These are phyloP conservation scores for Mariannaea sp. DNA, from an alignment of 2,329 filamentous ascomycete genomes.

Conservation along the genomic window DNA sequence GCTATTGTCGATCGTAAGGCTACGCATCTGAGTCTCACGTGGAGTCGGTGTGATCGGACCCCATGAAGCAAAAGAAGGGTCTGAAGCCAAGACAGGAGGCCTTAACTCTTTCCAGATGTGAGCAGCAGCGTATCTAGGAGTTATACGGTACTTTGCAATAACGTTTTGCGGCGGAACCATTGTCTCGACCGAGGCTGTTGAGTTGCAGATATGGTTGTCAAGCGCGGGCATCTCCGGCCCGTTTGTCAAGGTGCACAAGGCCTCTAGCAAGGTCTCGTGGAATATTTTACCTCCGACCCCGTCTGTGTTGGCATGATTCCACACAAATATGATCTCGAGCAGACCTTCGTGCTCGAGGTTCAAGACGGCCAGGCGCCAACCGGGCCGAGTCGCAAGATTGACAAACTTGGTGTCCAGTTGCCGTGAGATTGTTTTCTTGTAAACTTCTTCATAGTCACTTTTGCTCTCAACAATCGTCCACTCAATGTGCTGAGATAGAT, in stretches of 20 bases:
- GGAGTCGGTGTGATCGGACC: slow-evolving; percentile 20
- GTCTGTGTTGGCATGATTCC: slow-evolving; percentile 18
- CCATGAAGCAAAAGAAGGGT: slow-evolving; percentile 12
- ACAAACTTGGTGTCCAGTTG: slow-evolving; percentile 7
- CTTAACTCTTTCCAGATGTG: slow-evolving; percentile 19
- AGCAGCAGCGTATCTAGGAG: not conserved
- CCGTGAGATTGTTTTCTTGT: not conserved
- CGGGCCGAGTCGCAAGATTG: not conserved
- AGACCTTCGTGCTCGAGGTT: not conserved
- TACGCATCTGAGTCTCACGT: slow-evolving; percentile 20
- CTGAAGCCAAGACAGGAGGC: not conserved
- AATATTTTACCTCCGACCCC: slow-evolving; percentile 23
- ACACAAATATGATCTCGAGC: slow-evolving; percentile 18
- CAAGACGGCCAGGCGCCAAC: slow-evolving; percentile 8
- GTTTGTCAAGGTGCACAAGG: slow-evolving; percentile 5
- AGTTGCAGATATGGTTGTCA: slow-evolving; percentile 3
- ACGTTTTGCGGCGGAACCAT: slow-evolving; percentile 25
- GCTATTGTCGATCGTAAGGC: slow-evolving; percentile 12
- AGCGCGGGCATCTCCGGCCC: not conserved
- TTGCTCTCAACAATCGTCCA: slow-evolving; percentile 4
- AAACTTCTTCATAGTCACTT: not conserved
- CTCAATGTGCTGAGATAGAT: slow-evolving; percentile 4
- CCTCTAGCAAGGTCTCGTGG: slow-evolving; percentile 18
- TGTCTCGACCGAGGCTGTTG: not conserved
- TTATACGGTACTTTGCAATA: slow-evolving; percentile 20